Evolutionary conservation across 1,284 basidiomycete species (phyloP).

Genomic region (Fomitopsis betulina): DNA sequence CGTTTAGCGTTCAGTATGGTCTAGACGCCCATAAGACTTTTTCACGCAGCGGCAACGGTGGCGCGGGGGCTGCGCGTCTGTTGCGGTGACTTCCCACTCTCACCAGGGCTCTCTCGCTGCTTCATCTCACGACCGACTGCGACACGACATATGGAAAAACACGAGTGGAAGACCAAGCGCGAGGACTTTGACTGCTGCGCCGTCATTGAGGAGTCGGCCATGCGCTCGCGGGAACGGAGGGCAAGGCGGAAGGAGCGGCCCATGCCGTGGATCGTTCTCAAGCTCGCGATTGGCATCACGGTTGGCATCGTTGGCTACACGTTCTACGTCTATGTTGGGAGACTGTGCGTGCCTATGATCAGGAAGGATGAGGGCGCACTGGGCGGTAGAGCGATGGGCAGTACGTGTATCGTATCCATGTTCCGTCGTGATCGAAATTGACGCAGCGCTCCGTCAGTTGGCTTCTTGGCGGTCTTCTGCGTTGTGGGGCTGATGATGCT

Average conservation of each 20-base stretch:
- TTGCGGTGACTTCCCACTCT: neutral
- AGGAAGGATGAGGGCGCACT: slow-evolving; percentile 34
- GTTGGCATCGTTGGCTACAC: slow-evolving; percentile 53
- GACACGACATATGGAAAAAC: slow-evolving; percentile 9
- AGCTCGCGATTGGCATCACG: slow-evolving; percentile 50
- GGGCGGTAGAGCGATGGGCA: slow-evolving; percentile 45
- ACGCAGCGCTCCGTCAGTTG: slow-evolving; percentile 37
- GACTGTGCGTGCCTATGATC: slow-evolving; percentile 64
- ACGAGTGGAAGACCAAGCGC: slow-evolving; percentile 4
- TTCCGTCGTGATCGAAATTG: neutral
- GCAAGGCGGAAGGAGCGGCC: slow-evolving; percentile 34
- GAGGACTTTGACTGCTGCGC: slow-evolving; percentile 23
- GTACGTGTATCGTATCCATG: slow-evolving; percentile 38
- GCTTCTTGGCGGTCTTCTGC: slow-evolving; percentile 51
- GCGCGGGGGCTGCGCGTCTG: neutral
- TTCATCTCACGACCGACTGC: neutral
- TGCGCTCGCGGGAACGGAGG: slow-evolving; percentile 33
- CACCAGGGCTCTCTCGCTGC: neutral
- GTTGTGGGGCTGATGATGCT: slow-evolving; percentile 64
- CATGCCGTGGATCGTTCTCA: slow-evolving; percentile 61
- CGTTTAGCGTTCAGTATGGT: neutral
- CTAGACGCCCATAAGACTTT: neutral
- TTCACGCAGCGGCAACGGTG: neutral
- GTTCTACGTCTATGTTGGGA: slow-evolving; percentile 68
- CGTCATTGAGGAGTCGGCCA: slow-evolving; percentile 37